Evolutionary conservation across 208 protist species (phyloP).

Genomic region (Trypanosoma vivax): DNA sequence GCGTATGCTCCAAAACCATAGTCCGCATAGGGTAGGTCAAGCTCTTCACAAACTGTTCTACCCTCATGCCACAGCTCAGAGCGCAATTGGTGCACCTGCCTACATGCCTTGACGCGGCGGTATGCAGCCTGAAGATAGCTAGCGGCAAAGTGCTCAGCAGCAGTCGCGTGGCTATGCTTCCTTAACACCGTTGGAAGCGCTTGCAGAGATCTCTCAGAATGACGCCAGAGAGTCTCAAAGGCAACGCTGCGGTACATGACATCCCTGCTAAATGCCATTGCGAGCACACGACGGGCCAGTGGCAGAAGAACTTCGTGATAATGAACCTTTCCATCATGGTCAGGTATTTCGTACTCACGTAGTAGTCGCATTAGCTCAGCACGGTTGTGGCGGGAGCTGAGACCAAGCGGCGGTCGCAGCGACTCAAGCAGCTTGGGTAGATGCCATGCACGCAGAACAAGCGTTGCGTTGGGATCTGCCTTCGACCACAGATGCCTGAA

Average conservation of each 20-base stretch:
- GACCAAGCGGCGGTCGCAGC: conserved; percentile 76
- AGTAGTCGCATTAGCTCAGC: conserved; percentile 69
- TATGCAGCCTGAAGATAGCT: conserved; percentile 80
- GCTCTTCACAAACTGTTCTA: conserved; percentile 49
- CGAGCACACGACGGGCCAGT: conserved; percentile 74
- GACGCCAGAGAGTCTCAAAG: conserved; percentile 65
- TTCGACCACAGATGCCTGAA: conserved; percentile 74
- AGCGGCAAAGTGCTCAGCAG: conserved; percentile 76
- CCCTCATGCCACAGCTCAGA: conserved; percentile 55
- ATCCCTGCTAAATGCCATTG: conserved; percentile 65
- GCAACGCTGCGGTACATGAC: conserved; percentile 31
- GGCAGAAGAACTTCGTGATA: conserved; percentile 86
- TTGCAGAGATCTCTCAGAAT: conserved; percentile 55
- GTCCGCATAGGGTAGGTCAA: conserved; percentile 39
- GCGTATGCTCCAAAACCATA: conserved; percentile 84
- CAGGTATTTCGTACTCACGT: conserved; percentile 86
- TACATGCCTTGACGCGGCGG: conserved; percentile 62
- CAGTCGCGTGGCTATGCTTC: conserved; percentile 26
- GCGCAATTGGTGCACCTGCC: conserved; percentile 35
- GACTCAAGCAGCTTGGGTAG: conserved; percentile 72
- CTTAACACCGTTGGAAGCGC: conserved; percentile 23
- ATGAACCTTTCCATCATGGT: conserved; percentile 69
- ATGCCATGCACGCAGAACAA: conserved; percentile 46
- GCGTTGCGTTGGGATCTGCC: conserved; percentile 67
- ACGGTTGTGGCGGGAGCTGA: conserved; percentile 61